phyloP scores from a whole-genome alignment of 345 rosid species.

The Brassica carinata region DNA sequence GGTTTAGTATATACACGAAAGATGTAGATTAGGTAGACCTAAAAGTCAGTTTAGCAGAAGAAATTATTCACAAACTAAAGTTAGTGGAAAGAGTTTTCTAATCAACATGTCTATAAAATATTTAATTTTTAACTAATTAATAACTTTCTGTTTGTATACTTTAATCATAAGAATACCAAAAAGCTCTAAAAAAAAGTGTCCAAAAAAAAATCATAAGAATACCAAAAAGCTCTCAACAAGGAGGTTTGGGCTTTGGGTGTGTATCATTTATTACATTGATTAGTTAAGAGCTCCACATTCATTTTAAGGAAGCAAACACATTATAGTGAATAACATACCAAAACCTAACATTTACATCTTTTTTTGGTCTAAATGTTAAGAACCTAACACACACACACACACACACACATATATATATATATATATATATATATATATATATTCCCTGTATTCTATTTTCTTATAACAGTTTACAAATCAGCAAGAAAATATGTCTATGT shows the following conservation, averaged over 20 bases:
- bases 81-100: conserved; percentile 26
- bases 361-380: too few species aligned
- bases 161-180: conserved; percentile 3
- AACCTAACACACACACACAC: too few species aligned
- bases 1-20: background rate
- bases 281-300: too few species aligned
- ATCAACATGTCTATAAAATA: background rate
- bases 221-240: background rate
- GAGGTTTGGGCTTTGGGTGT: background rate
- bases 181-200: background rate
- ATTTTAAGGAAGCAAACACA: too few species aligned
- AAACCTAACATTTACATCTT: too few species aligned
- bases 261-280: background rate
- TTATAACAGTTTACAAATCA: too few species aligned
- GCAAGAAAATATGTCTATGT: too few species aligned
- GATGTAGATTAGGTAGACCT: background rate
- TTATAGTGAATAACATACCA: too few species aligned
- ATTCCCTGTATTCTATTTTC: too few species aligned
- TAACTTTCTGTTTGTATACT: background rate
- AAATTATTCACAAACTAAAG: background rate
- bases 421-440: too few species aligned
- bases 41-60: conserved; percentile 4
- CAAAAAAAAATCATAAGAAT: background rate
- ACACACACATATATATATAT: too few species aligned
- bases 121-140: background rate